phyloP scores from a whole-genome alignment of 768 basidiomycete genomes.

The Rhodosporidiobolus sp. region DNA sequence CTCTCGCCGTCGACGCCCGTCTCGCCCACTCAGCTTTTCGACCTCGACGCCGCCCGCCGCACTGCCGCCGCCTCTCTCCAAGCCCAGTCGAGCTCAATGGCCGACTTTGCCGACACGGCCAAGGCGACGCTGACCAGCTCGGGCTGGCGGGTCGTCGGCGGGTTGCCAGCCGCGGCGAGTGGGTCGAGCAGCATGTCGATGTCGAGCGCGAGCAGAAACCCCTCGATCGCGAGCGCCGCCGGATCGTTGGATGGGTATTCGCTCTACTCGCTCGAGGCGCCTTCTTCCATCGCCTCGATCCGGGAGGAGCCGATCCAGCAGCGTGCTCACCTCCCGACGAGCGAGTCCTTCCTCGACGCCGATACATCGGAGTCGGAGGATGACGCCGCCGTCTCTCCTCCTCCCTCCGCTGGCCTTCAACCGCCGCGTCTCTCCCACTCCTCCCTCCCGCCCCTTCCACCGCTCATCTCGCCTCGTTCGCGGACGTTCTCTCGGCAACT shows the following conservation, averaged over 20 bases:
- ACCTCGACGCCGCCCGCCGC: neutral
- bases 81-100: neutral
- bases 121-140: neutral
- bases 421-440: neutral
- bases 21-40: neutral
- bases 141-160: neutral
- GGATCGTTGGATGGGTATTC: neutral
- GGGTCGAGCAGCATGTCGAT: neutral
- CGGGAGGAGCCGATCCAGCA: neutral
- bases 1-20: conserved; percentile 12
- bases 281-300: neutral
- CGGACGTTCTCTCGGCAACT: no score
- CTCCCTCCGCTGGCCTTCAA: no score
- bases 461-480: neutral
- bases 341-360: conserved; percentile 13
- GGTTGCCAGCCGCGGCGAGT: no score
- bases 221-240: neutral
- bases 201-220: neutral
- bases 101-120: neutral
- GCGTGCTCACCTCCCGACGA: neutral
- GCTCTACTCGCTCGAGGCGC: neutral
- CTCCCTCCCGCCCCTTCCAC: neutral
- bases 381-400: neutral
- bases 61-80: neutral
- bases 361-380: conserved; percentile 2